Base-by-base conservation (phyloP, 2,329 filamentous ascomycete genomes). In the Xenoacremonium recifei region DNA sequence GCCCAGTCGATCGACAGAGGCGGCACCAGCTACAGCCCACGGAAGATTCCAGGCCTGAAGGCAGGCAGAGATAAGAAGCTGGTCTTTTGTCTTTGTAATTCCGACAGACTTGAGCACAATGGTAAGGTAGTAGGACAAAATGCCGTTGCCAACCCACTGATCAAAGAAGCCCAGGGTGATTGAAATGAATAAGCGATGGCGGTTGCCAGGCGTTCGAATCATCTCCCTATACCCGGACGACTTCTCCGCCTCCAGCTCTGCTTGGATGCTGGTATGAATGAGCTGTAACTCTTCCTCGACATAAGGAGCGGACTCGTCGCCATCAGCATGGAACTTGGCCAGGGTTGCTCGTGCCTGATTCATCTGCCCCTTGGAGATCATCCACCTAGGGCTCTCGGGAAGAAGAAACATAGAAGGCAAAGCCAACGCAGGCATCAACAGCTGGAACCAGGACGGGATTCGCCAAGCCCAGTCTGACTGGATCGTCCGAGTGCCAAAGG, bases 1-100 rank as follows among this genome's bases (percentile, higher is more conserved):
- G 6, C 68, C 68, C 1, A 70, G 58, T 4, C 61, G 45, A 44
- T 71, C 67, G 4, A 70, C 65, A 25, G 69, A 53, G 16, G 66
- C 57, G 9, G 68, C 66, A 11, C 65, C 65, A 3, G 54, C 55
- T 2, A 65, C 60, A 34, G 68, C 66, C 13, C 65, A 58, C 45
- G 65, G 62, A 42, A 42, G 47, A 57, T 48, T 21, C 44, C 45
- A 3, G 37, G 10, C 3, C 42, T 31, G 7, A 55, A 50, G 3
- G 27, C 39, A 0, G 61, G 39, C 46, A 55, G 61, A 10, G 60
- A 48, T 2, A 35, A 39, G 5, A 58, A 51, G 10, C 54, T 41
- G 23, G 29, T 11, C 10, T 11, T 11, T 53, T 44, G n/a, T 48
- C 27, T 35, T 36, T 45, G 10, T 44, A 25, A 0, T 58, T 7